A percentile compares a stretch with the other conserved stretches of the same genome.
phyloP scores from a whole-genome alignment of 176 grass and related monocot genomes.

The Lolium perenne region DNA sequence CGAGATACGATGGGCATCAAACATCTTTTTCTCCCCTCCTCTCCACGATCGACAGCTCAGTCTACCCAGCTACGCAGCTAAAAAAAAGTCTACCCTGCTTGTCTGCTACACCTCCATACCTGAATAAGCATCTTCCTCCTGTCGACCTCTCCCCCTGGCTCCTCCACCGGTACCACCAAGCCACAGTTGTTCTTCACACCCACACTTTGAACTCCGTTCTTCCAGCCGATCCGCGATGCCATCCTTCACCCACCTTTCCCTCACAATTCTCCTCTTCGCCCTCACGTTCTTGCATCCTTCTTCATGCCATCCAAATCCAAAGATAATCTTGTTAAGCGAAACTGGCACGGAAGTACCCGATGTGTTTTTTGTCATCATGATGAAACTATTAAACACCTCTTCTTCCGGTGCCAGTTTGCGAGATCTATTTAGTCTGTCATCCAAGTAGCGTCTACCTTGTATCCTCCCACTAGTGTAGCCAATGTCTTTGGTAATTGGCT shows the following conservation, averaged over 20 bases:
- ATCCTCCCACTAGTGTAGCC: no score
- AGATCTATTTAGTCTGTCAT: no score
- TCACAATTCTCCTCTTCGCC: not conserved
- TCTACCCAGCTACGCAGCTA: not conserved
- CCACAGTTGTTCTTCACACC: not conserved
- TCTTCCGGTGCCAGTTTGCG: no score
- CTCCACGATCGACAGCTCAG: not conserved
- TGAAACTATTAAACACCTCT: no score
- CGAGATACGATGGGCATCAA: not conserved
- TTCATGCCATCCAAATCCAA: not conserved
- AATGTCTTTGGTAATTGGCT: no score
- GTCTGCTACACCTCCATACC: not conserved
- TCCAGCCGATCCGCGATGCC: not conserved
- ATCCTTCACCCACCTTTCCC: not conserved
- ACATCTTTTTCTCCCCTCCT: not conserved
- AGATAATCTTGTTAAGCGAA: not conserved
- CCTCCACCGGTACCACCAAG: not conserved
- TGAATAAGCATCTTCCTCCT: not conserved
- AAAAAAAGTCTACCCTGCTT: no score
- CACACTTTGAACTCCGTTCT: not conserved
- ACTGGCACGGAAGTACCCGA: no score
- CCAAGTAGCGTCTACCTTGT: no score
- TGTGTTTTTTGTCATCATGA: no score
- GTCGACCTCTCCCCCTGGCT: not conserved
- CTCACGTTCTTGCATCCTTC: not conserved